Conservation (phyloP, 1,284 basidiomycete species). For the Fistulina hepatica region DNA sequence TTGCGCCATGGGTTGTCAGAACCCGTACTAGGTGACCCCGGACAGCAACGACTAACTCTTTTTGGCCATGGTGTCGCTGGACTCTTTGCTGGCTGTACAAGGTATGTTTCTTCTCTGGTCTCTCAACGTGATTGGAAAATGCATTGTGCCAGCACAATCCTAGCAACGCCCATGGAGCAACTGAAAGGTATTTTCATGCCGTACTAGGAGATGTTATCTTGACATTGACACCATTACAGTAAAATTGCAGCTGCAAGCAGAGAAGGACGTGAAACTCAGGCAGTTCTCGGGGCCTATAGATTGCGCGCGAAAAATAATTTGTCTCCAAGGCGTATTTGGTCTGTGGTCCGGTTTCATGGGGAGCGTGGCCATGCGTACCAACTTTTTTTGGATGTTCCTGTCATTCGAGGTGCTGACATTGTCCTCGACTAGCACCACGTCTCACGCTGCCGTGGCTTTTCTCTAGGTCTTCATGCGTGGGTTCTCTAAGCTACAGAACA, state of each 20-base stretch:
- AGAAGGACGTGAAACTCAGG: constrained; percentile 41
- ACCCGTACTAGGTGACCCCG: constrained; percentile 28
- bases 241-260: constrained; percentile 66
- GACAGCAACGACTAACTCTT: constrained; percentile 39
- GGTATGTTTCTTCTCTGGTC: constrained; percentile 25
- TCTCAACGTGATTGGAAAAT: constrained; percentile 2
- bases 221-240: constrained; percentile 31
- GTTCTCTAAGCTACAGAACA: constrained; percentile 40
- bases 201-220: constrained; percentile 4
- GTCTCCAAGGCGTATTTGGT: constrained; percentile 43
- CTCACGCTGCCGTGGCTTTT: constrained; percentile 7
- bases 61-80: constrained; percentile 60
- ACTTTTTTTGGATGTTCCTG: constrained; percentile 63
- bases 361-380: constrained; percentile 49
- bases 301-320: constrained; percentile 44
- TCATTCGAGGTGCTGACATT: constrained; percentile 48
- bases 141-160: constrained; percentile 34
- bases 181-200: constrained; percentile 42
- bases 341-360: constrained; percentile 58
- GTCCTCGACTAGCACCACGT: too few species aligned
- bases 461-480: constrained; percentile 45
- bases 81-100: constrained; percentile 66
- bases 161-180: constrained; percentile 66
- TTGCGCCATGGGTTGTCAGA: constrained; percentile 45
- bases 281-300: constrained; percentile 58